Base-by-base conservation (phyloP, 768 basidiomycete genomes). In the Russula sp. region DNA sequence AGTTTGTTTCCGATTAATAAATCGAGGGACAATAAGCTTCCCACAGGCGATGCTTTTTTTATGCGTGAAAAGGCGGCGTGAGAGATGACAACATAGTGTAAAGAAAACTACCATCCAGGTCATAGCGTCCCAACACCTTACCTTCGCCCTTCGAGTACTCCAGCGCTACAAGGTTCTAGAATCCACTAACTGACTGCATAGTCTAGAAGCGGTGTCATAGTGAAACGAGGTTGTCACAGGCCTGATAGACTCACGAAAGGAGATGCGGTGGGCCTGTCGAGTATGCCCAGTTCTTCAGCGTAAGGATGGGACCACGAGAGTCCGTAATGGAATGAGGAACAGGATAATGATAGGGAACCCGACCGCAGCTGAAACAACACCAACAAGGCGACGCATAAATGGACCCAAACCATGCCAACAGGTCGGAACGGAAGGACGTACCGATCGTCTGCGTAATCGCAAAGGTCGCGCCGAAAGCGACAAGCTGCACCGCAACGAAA, bases 231-330 rank as follows among this genome's bases (percentile, higher is more conserved):
- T 7, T 14, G 7, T 3, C 11, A 31, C 59, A 5, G 34, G 31
- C 16, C 11, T 2, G 6, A 50, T 65, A 48, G 6, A 83, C 89
- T 77, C 69, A 91, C 89, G 67, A 89, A 90, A n/a, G 85, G 81
- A 14, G 90, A 92, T 11, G 95, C 94, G 0, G 91, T 88, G 0
- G 93, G 90, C 2, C 90, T 88, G 71, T 97, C 95, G n/a, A 98
- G 79, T 22, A 94, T 87, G 2, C 78, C 78, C 44, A 98, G 75
- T 70, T 97, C 95, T 64, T 88, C 89, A 3, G 73, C 69, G 80
- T 48, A 95, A 74, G 20, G 78, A 78, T 0, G 94, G 92, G 14
- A 96, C 79, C n/a, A 90, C 67, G 61, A 79, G 76, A 31, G 83
- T 79, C 52, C 94, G 81, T 13, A 94, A 64, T 0, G 94, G 95